These are phyloP conservation scores for Trifolium repens DNA, from an alignment of 306 rosid genomes.

Conservation along the genomic window DNA sequence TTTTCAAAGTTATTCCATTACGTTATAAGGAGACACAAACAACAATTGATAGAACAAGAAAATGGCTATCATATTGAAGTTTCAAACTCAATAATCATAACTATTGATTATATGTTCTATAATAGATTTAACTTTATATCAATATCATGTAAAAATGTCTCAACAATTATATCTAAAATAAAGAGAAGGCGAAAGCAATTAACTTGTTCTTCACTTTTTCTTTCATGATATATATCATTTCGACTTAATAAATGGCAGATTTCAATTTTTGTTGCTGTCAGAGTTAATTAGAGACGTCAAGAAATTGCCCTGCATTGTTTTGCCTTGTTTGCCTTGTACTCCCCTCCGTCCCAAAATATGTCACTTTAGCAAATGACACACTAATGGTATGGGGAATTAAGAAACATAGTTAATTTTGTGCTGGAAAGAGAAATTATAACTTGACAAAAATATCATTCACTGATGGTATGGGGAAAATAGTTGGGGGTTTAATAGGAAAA, in stretches of 20 bases:
- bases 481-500: not conserved
- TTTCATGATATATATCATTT: constrained; percentile 12
- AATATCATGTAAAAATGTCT: too few species aligned
- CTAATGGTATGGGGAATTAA: not conserved
- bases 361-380: not conserved
- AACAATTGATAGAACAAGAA: constrained; percentile 26
- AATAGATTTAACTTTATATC: constrained; percentile 18
- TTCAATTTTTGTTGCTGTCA: constrained; percentile 10
- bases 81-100: constrained; percentile 2
- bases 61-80: constrained; percentile 6
- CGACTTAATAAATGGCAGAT: constrained; percentile 2
- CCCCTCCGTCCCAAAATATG: not conserved
- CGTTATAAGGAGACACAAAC: not conserved
- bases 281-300: constrained; percentile 19
- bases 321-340: not conserved
- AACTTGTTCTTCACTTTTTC: constrained; percentile 6
- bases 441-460: too few species aligned
- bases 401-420: not conserved
- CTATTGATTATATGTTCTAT: constrained; percentile 3
- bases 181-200: constrained; percentile 21
- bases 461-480: not conserved
- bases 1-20: constrained; percentile 27
- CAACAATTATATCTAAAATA: not conserved
- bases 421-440: not conserved
- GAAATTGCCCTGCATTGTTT: constrained; percentile 19